Evolutionary conservation across 192 early-diverging fungal genomes (phyloP).

Genomic region (Haplosporangium gracile): DNA sequence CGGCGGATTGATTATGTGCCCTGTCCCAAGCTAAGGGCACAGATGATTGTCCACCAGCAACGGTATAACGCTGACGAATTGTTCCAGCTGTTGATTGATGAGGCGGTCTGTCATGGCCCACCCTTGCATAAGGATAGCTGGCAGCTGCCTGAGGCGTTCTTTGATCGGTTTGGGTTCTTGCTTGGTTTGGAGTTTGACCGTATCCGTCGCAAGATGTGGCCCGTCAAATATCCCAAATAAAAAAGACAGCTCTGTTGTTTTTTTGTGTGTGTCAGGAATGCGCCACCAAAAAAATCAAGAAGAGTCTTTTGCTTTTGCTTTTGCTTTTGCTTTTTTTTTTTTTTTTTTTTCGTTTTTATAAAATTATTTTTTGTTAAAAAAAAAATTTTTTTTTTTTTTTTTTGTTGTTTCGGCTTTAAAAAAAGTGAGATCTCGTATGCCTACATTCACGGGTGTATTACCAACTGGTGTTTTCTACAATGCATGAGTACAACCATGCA

Average conservation of each 20-base stretch:
- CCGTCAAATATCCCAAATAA: slow-evolving; percentile 25
- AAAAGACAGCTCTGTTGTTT: neutral
- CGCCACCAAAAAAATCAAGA: slow-evolving; percentile 5
- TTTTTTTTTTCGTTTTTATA: too few relatives aligned
- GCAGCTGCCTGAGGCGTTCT: slow-evolving; percentile 56
- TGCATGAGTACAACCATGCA: too few relatives aligned
- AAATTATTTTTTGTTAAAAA: too few relatives aligned
- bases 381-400: too few relatives aligned
- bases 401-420: too few relatives aligned
- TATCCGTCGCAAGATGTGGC: slow-evolving; percentile 44
- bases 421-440: too few relatives aligned
- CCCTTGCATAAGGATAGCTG: slow-evolving; percentile 45
- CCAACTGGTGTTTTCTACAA: too few relatives aligned
- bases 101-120: slow-evolving; percentile 55
- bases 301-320: too few relatives aligned
- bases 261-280: neutral
- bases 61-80: slow-evolving; percentile 45
- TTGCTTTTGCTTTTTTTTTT: too few relatives aligned
- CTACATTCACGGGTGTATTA: too few relatives aligned
- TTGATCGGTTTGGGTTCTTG: slow-evolving; percentile 49
- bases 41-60: slow-evolving; percentile 57
- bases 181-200: slow-evolving; percentile 36
- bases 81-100: slow-evolving; percentile 37
- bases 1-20: slow-evolving; percentile 53
- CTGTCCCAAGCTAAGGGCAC: slow-evolving; percentile 49